Base-by-base conservation (phyloP, 306 rosid species). In the Rosa multiflora region DNA sequence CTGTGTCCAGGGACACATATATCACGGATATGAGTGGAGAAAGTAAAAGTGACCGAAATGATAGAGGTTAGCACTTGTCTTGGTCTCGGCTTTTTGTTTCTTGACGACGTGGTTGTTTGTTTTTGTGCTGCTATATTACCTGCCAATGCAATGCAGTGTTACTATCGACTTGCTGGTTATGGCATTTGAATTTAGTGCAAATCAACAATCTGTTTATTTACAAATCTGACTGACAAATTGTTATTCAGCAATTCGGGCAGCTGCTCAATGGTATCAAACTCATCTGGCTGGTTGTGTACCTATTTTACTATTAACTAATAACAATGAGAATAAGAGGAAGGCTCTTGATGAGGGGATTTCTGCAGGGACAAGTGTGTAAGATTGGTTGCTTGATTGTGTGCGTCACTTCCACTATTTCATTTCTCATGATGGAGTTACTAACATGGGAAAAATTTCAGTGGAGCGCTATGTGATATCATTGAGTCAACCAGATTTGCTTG, bases 191-290 rank as follows among this genome's bases (percentile, higher is more conserved):
- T 59, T 29, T 29, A 29, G 32, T 29, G 32, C 32, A 37, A 37
- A 2, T 37, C 35, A 1, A 42, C 69, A 39, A 71, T 70, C 29
- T 77, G 13, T 35, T 18, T 10, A 11, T 74, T 76, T 81, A 5
- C 49, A 59, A 76, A 46, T 49, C 37, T 79, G 49, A 29, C 44
- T 83, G 84, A 86, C 76, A 83, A 78, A 68, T 82, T 81, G 80
- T 70, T 21, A 76, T 78, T 80, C 94, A 94, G 99, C 99, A 52
- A 94, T 94, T 58, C 91, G 99, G 78, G 95, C 89, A 79, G 99
- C 97, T 73, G 75, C 97, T 53, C 97, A 89, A 49, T 94, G 99
- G 99, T 94, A 94, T 86, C 97, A 94, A 85, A 94, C 74, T 67
- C 99, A 94, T 84, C 95, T 94, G 59, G 97, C 97, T 49, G 89